Evolutionary conservation across 1,284 basidiomycete genomes (phyloP).

Genomic region (Afroboletus lepidellus): DNA sequence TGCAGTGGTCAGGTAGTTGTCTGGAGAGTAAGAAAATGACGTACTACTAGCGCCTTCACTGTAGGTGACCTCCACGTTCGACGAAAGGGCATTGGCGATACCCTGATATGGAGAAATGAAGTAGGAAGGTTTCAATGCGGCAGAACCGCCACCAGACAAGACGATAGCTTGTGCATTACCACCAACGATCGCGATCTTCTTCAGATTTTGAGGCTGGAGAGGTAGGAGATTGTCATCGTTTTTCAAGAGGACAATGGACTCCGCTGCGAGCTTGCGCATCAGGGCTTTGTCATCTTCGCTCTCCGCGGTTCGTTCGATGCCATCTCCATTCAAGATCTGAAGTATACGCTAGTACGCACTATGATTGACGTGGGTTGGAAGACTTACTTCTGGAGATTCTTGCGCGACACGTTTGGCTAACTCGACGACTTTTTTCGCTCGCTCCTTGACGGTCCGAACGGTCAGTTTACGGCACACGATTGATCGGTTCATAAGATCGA

Average conservation of each 20-base stretch:
- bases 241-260: conserved; percentile 74
- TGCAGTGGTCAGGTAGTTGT: not conserved
- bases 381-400: conserved; percentile 56
- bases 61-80: conserved; percentile 55
- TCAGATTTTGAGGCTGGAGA: conserved; percentile 48
- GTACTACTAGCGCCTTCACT: conserved; percentile 61
- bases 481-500: conserved; percentile 62
- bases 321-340: conserved; percentile 67
- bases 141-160: conserved; percentile 75
- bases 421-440: conserved; percentile 65
- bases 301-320: conserved; percentile 58
- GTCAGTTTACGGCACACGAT: conserved; percentile 65
- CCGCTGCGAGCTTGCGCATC: conserved; percentile 60
- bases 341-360: not conserved
- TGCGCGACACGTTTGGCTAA: conserved; percentile 62
- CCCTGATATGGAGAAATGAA: conserved; percentile 72
- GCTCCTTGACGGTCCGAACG: conserved; percentile 61
- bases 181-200: conserved; percentile 75
- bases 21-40: conserved; percentile 9
- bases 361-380: not conserved
- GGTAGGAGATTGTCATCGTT: conserved; percentile 65
- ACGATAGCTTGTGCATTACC: conserved; percentile 70
- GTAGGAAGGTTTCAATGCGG: conserved; percentile 70
- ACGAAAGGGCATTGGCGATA: conserved; percentile 45
- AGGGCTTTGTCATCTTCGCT: conserved; percentile 58